Evolutionary conservation across 1,139 yeast species (phyloP).

Genomic region (Kluyveromyces sp.): DNA sequence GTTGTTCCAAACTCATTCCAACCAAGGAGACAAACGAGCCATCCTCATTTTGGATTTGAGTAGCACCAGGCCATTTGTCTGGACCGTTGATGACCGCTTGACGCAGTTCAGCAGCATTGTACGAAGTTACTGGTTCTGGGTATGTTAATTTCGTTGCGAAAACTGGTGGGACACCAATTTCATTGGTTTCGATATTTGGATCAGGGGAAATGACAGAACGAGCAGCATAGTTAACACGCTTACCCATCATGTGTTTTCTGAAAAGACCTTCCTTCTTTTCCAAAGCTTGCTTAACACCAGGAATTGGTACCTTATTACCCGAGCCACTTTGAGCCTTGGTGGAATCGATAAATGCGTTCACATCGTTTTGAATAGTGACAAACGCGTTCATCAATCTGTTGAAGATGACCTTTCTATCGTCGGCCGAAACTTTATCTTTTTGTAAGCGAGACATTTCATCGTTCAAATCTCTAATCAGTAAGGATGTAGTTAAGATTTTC

Average conservation of each 20-base stretch:
- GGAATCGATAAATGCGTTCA: slow-evolving; percentile 86
- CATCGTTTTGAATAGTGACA: slow-evolving; percentile 91
- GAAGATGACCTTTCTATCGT: slow-evolving; percentile 68
- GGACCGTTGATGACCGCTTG: slow-evolving; percentile 97
- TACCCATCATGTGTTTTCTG: slow-evolving; percentile 99
- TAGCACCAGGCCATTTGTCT: slow-evolving; percentile 97
- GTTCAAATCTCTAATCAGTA: slow-evolving; percentile 80
- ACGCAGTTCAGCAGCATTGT: slow-evolving; percentile 83
- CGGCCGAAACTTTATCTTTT: slow-evolving; percentile 58
- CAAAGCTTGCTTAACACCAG: slow-evolving; percentile 95
- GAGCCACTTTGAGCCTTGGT: slow-evolving; percentile 73
- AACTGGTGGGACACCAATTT: slow-evolving; percentile 98
- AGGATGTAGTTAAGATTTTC: slow-evolving; percentile 68
- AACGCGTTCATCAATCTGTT: slow-evolving; percentile 91
- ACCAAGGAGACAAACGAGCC: slow-evolving; percentile 78
- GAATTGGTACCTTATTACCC: slow-evolving; percentile 62
- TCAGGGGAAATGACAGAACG: slow-evolving; percentile 99
- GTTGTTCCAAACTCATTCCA: slow-evolving; percentile 87
- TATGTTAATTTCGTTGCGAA: slow-evolving; percentile 92
- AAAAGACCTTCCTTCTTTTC: slow-evolving; percentile 98
- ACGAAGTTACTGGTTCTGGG: slow-evolving; percentile 97
- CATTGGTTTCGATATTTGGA: slow-evolving; percentile 95
- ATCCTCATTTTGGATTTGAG: slow-evolving; percentile 92
- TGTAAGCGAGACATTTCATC: slow-evolving; percentile 58
- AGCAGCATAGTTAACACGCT: slow-evolving; percentile 97